Evolutionary conservation across 768 basidiomycete genomes (phyloP).

Genomic region (Botryobasidium botryosum): DNA sequence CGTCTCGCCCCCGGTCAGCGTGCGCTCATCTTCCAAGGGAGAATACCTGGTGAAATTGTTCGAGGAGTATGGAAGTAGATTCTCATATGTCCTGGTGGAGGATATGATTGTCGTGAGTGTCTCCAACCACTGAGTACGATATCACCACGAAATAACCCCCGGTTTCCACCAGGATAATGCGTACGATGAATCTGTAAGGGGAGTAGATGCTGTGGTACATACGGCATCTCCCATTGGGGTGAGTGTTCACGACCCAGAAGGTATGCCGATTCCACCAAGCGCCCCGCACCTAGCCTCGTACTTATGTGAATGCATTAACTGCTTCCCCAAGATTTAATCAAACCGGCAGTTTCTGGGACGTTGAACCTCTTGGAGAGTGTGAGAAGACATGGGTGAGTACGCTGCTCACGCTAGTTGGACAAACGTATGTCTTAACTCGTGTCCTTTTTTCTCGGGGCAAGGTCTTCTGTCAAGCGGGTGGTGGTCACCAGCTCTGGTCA

Average conservation of each 20-base stretch:
- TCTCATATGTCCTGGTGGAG: constrained; percentile 33
- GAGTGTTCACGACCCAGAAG: background rate
- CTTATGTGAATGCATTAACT: too few species aligned
- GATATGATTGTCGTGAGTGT: too few species aligned
- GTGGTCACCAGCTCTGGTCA: constrained; percentile 24
- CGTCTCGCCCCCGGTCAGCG: too few species aligned
- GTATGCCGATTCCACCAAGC: too few species aligned
- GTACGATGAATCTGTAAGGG: constrained; percentile 12
- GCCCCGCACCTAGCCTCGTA: too few species aligned
- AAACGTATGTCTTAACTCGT: too few species aligned
- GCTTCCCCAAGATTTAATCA: too few species aligned
- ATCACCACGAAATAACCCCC: background rate
- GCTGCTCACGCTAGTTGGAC: too few species aligned
- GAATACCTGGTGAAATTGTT: constrained; percentile 4
- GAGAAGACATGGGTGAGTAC: constrained; percentile 18
- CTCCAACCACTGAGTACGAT: too few species aligned
- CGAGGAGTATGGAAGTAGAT: constrained; percentile 3
- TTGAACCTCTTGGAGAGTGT: constrained; percentile 19
- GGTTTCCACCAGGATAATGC: background rate
- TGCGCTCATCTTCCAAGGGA: constrained; percentile 9
- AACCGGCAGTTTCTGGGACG: constrained; percentile 23
- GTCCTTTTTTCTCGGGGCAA: background rate
- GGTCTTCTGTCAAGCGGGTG: constrained; percentile 19
- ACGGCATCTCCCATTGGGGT: constrained; percentile 12
- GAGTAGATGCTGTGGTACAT: constrained; percentile 13